Percentiles rank a stretch among this genome's conserved stretches.
phyloP scores from a whole-genome alignment of 2,329 filamentous ascomycete genomes.

The Colletotrichum gloeosporioides region DNA sequence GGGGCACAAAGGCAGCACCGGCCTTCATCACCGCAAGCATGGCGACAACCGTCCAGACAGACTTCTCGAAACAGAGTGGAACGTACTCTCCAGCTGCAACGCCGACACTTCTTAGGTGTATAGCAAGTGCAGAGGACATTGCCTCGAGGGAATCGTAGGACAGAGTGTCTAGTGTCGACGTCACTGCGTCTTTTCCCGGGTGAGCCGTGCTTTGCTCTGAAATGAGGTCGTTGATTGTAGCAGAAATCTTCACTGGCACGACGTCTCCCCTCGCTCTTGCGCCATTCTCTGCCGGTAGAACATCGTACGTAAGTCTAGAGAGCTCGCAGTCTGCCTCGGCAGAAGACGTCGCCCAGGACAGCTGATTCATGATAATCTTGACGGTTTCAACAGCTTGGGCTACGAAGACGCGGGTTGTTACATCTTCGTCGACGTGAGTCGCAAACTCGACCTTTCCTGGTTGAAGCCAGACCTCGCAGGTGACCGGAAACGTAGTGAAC shows the following conservation, averaged over 20 bases:
- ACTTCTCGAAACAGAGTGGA: conserved; percentile 14
- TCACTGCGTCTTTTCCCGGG: not conserved
- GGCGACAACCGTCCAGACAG: conserved; percentile 4
- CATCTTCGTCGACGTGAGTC: conserved; percentile 10
- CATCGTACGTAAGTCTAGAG: not conserved
- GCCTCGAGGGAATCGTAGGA: not conserved
- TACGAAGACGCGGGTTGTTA: conserved; percentile 3
- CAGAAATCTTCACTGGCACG: not conserved
- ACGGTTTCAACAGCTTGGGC: not conserved
- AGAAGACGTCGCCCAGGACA: not conserved
- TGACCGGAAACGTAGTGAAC: conserved; percentile 13
- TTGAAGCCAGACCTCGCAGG: conserved; percentile 10
- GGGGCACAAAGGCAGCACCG: not conserved
- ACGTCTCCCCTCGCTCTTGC: too few relatives aligned
- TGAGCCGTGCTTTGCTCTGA: not conserved
- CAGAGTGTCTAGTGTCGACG: not conserved
- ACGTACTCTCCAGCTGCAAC: not conserved
- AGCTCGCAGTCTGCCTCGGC: not conserved
- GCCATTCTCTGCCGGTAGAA: not conserved
- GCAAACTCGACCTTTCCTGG: not conserved
- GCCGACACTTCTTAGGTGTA: not conserved
- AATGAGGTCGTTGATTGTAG: not conserved
- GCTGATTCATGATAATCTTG: conserved; percentile 2
- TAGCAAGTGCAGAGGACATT: not conserved
- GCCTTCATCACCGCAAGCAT: conserved; percentile 12